Evolutionary conservation across 78 protist genomes (phyloP), one percentile per base, ranked within the genome.

Genomic region (Protostelium mycophagum): DNA sequence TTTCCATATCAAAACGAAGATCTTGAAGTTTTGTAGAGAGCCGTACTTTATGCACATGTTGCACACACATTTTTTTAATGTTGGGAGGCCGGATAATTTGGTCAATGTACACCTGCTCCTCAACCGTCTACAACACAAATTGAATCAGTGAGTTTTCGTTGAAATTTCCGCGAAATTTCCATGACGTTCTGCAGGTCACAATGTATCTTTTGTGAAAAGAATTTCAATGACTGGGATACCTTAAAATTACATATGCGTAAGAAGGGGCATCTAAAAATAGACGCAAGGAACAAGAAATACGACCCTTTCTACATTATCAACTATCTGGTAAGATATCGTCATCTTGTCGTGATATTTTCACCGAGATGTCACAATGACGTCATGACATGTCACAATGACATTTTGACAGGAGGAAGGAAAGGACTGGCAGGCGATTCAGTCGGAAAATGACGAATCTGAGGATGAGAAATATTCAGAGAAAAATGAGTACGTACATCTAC

Each of bases 121-220:
- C 0, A 88, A 88, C 28, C 63, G 88, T 36, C 29, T 92, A 0
- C 83, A 73, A 36, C 63, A 39, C 31, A 89, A 88, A 73, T 86
- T 34, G 83, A 88, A 89, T 31, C 31, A 28, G 73, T 51, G 73
- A n/a, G n/a, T n/a, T n/a, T n/a, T n/a, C n/a, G 73, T 25, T 25
- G 73, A 51, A 5, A 51, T 51, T 16, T 25, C 73, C 5, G 5
- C 73, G 16, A 25, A 5, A 51, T 51, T 16, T 16, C 5, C 16
- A 25, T 16, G 16, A 5, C 73, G 16, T 51, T 16, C 73, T 25
- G 5, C 73, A 51, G 73, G n/a, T 84, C 63, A 0, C 90, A 88
- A 83, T 93, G 95, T 85, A 63, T 93, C n/a, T 93, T 38, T 35
- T 93, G 95, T 63, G 95, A 93, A 28, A 90, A 93, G 89, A 88